Evolutionary conservation across 441 rosid species (phyloP).

Genomic region (Flueggea neowawraea): DNA sequence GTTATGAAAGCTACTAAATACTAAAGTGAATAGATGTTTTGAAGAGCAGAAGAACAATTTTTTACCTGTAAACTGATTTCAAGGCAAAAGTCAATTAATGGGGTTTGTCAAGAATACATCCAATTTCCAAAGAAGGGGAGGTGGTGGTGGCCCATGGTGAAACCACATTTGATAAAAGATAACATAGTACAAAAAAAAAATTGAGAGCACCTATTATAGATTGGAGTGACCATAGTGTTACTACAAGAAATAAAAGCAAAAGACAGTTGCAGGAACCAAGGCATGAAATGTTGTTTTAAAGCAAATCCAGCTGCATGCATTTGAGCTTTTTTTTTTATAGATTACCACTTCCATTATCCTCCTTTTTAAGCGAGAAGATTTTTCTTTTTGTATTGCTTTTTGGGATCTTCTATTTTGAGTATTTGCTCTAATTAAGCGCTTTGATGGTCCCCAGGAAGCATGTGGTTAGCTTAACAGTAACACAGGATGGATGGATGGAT

Average conservation of each 20-base stretch:
- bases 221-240: constrained; percentile 16
- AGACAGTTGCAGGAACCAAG: constrained; percentile 25
- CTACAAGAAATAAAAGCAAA: constrained; percentile 29
- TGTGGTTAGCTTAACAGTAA: constrained; percentile 33
- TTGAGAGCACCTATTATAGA: background rate
- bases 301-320: constrained; percentile 58
- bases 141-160: background rate
- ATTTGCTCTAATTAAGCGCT: constrained; percentile 15
- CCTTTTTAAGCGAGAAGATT: constrained; percentile 21
- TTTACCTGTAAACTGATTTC: too few relatives aligned
- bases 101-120: background rate
- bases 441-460: constrained; percentile 61
- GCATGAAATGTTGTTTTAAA: constrained; percentile 40
- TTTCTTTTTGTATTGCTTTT: constrained; percentile 28
- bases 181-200: background rate
- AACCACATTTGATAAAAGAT: too few relatives aligned
- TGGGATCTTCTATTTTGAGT: constrained; percentile 37
- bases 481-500: too few relatives aligned
- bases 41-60: too few relatives aligned
- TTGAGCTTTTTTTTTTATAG: constrained; percentile 12
- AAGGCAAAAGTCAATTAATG: too few relatives aligned
- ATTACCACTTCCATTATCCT: constrained; percentile 4
- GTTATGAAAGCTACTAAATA: too few relatives aligned
- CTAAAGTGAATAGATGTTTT: too few relatives aligned
- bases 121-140: constrained; percentile 1